These are phyloP conservation scores for Annona cherimola DNA, from an alignment of 164 flowering plant genomes.

Conservation along the genomic window DNA sequence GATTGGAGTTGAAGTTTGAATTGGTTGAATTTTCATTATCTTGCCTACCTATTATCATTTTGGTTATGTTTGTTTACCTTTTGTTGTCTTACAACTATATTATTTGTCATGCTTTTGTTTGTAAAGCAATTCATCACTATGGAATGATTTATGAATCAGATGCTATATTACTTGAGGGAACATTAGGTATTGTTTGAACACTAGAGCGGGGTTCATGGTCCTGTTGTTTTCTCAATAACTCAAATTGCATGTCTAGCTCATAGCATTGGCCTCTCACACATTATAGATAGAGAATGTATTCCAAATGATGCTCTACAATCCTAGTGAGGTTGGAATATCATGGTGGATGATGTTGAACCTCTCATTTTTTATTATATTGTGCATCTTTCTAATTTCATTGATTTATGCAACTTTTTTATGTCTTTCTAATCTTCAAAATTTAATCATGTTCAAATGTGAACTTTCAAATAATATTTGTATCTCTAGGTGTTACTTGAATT, in stretches of 20 bases:
- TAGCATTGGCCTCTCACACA: no score
- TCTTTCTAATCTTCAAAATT: conserved; percentile 3
- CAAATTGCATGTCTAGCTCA: no score
- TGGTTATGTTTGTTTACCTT: background rate
- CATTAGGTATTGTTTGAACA: background rate
- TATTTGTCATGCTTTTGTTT: background rate
- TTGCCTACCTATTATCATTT: background rate
- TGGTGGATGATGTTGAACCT: background rate
- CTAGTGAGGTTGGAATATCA: no score
- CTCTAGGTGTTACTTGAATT: no score
- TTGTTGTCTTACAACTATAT: background rate
- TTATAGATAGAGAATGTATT: no score
- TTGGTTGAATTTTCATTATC: background rate
- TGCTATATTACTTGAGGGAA: background rate
- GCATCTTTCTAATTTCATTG: background rate
- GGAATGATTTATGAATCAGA: background rate
- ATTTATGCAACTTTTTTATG: background rate
- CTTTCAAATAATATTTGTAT: no score
- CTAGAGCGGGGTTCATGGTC: no score
- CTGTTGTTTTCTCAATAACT: no score
- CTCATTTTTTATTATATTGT: background rate
- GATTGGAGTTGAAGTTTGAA: background rate
- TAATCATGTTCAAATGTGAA: conserved; percentile 40
- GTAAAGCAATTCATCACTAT: background rate
- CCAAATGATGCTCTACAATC: no score